phyloP scores from a whole-genome alignment of 2,329 filamentous ascomycete genomes.

The Penicillium nordicum region DNA sequence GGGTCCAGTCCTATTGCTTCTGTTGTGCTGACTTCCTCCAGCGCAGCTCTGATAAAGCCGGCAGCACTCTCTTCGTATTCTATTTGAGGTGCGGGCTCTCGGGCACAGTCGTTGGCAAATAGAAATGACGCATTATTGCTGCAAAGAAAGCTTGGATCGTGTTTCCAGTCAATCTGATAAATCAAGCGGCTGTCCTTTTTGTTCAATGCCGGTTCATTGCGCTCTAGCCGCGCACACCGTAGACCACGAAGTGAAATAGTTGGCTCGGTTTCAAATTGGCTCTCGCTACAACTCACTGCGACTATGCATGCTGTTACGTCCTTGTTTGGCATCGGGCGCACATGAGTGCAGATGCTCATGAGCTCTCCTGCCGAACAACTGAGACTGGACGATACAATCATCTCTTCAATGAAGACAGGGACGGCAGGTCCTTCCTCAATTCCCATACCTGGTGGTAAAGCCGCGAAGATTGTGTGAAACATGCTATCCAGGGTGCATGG shows the following conservation, averaged over 20 bases:
- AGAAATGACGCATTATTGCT: background rate
- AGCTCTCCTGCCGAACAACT: constrained; percentile 4
- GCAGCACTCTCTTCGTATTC: background rate
- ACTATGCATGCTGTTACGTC: constrained; percentile 16
- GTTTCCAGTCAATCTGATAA: constrained; percentile 21
- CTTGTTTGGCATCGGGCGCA: background rate
- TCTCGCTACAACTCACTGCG: background rate
- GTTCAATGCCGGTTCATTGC: background rate
- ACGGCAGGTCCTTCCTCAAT: constrained; percentile 16
- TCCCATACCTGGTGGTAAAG: constrained; percentile 10
- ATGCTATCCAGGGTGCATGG: constrained; percentile 32
- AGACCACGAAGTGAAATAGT: constrained; percentile 16
- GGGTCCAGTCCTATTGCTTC: background rate
- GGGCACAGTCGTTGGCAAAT: background rate
- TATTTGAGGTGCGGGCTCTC: background rate
- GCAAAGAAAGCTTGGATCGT: constrained; percentile 17
- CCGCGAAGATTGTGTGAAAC: constrained; percentile 29
- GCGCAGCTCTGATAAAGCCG: background rate
- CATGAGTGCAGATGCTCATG: constrained; percentile 12
- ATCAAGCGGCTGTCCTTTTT: constrained; percentile 4
- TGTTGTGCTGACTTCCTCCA: background rate
- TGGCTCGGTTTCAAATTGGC: background rate
- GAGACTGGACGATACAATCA: constrained; percentile 14
- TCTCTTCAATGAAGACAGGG: constrained; percentile 23
- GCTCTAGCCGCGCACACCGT: constrained; percentile 12